Base-by-base conservation (phyloP, 208 protist species). In the Trypanosoma melophagium region DNA sequence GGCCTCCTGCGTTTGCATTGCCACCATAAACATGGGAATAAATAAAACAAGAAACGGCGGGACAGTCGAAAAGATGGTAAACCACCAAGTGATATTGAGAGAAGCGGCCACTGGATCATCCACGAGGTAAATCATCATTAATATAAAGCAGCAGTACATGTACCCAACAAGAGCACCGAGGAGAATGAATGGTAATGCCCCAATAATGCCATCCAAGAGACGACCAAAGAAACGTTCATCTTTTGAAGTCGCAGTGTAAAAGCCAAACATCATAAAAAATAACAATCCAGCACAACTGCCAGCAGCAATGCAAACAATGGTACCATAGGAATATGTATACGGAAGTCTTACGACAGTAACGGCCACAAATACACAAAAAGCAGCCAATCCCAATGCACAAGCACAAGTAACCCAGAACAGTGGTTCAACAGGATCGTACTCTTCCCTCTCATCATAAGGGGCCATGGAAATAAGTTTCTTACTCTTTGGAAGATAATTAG, bases 391-490 rank as follows among this genome's bases (percentile, higher is more conserved):
- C n/a, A 70, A 14, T 13, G 56, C 44, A 54, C 45, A 54, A 0
- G 65, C 65, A 38, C 65, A 66, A 16, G 38, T 19, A 40, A 64
- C 25, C 66, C 53, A 56, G 60, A 64, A 71, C 1, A 55, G 10
- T 28, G 40, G 66, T 19, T 63, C 56, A 1, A 71, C 66, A 0
- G 57, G 40, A 45, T 64, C 45, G 25, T 53, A 47, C 16, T 58
- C 44, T n/a, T 57, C 66, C 1, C 7, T 16, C 24, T 35, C 16
- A 50, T 64, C n/a, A 44, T 64, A 71, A 24, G 66, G 56, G 4
- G 56, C 56, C 55, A 71, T 71, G 19, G 2, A 64, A 35, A 71
- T 64, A 21, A 49, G 50, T 58, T 71, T 71, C n/a, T 47, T 64
- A 35, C 45, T 22, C 56, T 64, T 64, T 12, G 53, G 56, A 7